A percentile compares a stretch with the other conserved stretches of the same genome.
phyloP scores from a whole-genome alignment of 371 early-diverging fungal species.

The Circinella umbellata region DNA sequence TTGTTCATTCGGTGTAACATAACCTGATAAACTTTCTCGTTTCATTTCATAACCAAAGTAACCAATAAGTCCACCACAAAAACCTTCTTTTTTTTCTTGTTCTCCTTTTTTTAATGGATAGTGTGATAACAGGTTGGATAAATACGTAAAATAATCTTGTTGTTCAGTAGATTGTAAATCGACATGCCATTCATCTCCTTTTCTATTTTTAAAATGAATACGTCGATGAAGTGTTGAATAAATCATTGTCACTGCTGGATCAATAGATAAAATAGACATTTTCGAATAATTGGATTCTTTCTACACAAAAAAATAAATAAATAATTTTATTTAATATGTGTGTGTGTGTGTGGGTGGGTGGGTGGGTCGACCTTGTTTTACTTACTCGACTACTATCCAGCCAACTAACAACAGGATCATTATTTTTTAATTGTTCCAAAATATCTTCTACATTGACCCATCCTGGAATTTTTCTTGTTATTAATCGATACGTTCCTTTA shows the following conservation, averaged over 20 bases:
- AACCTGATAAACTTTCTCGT: conserved; percentile 71
- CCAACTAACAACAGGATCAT: conserved; percentile 53
- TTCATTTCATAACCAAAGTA: conserved; percentile 96
- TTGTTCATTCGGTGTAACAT: conserved; percentile 46
- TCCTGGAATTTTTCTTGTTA: conserved; percentile 4
- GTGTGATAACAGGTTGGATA: conserved; percentile 28
- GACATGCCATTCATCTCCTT: neutral
- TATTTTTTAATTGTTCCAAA: conserved; percentile 25
- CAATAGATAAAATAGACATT: conserved; percentile 34
- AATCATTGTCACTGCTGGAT: conserved; percentile 41
- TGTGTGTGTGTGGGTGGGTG: too few species aligned
- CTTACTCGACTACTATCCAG: conserved; percentile 70
- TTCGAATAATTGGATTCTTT: conserved; percentile 45
- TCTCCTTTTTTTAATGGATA: conserved; percentile 1
- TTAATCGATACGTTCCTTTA: neutral
- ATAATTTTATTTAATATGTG: neutral
- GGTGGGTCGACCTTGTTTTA: too few species aligned
- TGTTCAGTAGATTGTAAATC: neutral
- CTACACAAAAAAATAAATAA: conserved; percentile 13
- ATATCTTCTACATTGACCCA: conserved; percentile 38
- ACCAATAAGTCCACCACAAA: conserved; percentile 87
- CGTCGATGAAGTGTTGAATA: conserved; percentile 47
- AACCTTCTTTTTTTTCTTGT: conserved; percentile 32
- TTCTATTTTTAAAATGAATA: conserved; percentile 12
- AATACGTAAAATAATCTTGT: conserved; percentile 39